These are phyloP conservation scores for Coemansia sp. DNA, from an alignment of 192 early-diverging fungal species.

Conservation along the genomic window DNA sequence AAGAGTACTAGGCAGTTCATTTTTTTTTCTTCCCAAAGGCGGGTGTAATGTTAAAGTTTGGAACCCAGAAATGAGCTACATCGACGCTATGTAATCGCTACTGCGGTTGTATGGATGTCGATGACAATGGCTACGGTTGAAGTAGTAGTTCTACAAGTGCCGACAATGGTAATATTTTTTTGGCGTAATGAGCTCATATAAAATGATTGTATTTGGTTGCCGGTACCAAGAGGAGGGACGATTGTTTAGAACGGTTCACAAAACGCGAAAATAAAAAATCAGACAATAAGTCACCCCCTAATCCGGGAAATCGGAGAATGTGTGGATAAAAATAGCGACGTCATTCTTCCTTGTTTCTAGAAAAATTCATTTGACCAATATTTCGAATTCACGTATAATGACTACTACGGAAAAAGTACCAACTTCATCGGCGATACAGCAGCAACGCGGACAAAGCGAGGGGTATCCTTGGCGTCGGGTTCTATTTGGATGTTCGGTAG, in stretches of 20 bases:
- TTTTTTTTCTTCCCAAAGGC: constrained; percentile 22
- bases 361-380: constrained; percentile 2
- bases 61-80: constrained; percentile 12
- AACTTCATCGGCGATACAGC: background rate
- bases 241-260: too few species aligned
- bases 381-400: background rate
- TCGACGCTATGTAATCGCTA: constrained; percentile 13
- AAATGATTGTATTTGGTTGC: too few species aligned
- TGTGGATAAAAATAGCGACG: too few species aligned
- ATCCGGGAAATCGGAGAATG: too few species aligned
- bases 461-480: constrained; percentile 36
- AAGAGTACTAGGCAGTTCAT: constrained; percentile 8
- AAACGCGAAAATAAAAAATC: too few species aligned
- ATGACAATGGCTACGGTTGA: constrained; percentile 13
- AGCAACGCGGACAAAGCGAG: background rate
- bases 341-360: too few species aligned
- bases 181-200: too few species aligned
- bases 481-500: constrained; percentile 10
- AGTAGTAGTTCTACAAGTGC: constrained; percentile 14
- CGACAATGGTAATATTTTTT: too few species aligned
- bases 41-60: constrained; percentile 23
- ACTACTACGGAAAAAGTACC: background rate
- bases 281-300: too few species aligned
- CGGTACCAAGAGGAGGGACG: too few species aligned
- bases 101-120: constrained; percentile 37